Conservation (phyloP, 2,329 filamentous ascomycete genomes). For the Xylariaceae sp. region DNA sequence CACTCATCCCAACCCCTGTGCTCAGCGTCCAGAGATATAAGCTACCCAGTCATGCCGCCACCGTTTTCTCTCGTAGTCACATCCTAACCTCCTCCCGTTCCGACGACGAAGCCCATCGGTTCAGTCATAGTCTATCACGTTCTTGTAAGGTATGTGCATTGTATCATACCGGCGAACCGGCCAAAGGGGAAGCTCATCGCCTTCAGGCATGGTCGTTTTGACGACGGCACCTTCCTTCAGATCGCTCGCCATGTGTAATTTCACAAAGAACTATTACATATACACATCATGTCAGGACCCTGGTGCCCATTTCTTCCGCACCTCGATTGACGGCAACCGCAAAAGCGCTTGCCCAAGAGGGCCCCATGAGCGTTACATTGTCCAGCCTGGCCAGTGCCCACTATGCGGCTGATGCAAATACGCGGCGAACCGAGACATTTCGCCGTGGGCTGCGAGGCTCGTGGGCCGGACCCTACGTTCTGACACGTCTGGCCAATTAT, state of each 20-base stretch:
- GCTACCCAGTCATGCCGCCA: constrained; percentile 26
- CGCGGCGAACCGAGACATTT: constrained; percentile 1
- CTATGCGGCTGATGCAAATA: constrained; percentile 40
- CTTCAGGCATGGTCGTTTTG: not conserved
- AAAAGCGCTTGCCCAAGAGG: constrained; percentile 58
- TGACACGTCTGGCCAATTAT: no score
- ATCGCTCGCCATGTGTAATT: constrained; percentile 52
- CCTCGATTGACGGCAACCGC: constrained; percentile 63
- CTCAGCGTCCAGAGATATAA: constrained; percentile 21
- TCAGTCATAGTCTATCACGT: not conserved
- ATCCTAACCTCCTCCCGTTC: not conserved
- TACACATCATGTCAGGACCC: constrained; percentile 70
- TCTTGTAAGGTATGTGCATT: constrained; percentile 11
- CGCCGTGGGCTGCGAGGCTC: not conserved
- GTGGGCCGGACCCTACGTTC: not conserved
- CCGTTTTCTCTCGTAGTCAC: constrained; percentile 14
- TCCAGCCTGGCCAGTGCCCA: constrained; percentile 62
- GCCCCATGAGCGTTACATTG: constrained; percentile 73
- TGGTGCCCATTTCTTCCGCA: constrained; percentile 68
- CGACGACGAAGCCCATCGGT: not conserved
- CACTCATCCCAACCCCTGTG: constrained; percentile 9
- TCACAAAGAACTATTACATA: constrained; percentile 75
- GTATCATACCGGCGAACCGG: not conserved
- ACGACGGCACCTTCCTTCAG: not conserved
- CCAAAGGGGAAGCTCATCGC: constrained; percentile 8